Conservation (phyloP, 202 grass and related monocot species). For the Tripidium arundinaceum region DNA sequence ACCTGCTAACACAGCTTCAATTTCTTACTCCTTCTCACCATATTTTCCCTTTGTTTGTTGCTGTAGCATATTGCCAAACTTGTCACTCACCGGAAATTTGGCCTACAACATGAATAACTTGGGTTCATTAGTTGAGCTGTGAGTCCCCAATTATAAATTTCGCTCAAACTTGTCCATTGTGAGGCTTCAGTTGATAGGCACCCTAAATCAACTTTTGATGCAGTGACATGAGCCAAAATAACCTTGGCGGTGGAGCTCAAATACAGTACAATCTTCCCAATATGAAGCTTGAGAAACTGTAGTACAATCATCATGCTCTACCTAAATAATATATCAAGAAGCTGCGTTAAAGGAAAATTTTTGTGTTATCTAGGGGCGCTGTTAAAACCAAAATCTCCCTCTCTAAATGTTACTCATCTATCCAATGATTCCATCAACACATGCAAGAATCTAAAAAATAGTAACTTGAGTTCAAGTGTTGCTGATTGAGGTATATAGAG, state of each 20-base stretch:
- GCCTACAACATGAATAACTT: conserved; percentile 75
- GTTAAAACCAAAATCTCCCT: neutral
- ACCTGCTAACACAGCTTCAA: neutral
- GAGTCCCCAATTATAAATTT: conserved; percentile 33
- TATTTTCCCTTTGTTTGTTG: conserved; percentile 8
- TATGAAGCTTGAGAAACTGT: conserved; percentile 42
- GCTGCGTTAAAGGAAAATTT: neutral
- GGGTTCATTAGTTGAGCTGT: conserved; percentile 74
- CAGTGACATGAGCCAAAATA: too few relatives aligned
- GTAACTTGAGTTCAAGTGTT: neutral
- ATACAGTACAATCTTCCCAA: conserved; percentile 76
- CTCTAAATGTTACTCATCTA: neutral
- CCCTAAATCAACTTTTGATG: too few relatives aligned
- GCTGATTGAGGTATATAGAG: neutral
- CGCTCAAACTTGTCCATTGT: conserved; percentile 15
- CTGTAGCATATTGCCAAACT: conserved; percentile 25
- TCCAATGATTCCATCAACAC: neutral
- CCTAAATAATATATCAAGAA: conserved; percentile 11
- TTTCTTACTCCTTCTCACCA: conserved; percentile 22
- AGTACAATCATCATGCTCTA: neutral
- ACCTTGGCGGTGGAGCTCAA: conserved; percentile 48
- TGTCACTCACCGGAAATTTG: conserved; percentile 51
- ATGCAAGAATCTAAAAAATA: conserved; percentile 4
- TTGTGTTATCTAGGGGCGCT: neutral
- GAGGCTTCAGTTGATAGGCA: neutral